Conservation (phyloP, 2,329 filamentous ascomycete species). For the Trichoderma polysporum region DNA sequence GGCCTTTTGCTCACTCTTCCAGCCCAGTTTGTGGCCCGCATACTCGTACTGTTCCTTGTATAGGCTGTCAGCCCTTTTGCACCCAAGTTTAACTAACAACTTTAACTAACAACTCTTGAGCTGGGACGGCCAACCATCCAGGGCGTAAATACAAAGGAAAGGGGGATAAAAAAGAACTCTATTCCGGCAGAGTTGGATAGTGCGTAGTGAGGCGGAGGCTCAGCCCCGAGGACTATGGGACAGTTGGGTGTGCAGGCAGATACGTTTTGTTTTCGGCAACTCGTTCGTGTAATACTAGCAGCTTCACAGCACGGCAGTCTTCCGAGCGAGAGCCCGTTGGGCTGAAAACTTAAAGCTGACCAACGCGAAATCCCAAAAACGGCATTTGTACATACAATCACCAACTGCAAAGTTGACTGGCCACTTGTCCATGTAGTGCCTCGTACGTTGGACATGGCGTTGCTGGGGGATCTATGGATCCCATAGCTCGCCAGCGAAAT, state of each 20-base stretch:
- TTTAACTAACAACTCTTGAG: neutral
- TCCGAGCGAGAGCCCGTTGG: neutral
- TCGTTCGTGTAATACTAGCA: neutral
- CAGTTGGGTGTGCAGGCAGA: neutral
- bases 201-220: neutral
- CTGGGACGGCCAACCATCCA: neutral
- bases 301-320: neutral
- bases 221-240: neutral
- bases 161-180: neutral
- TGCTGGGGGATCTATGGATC: neutral
- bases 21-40: neutral
- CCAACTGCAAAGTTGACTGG: neutral
- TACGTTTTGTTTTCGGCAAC: neutral
- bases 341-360: neutral
- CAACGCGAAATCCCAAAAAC: neutral
- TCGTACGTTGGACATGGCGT: neutral
- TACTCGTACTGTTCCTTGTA: constrained; percentile 5
- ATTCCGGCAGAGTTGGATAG: neutral
- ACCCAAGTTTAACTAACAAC: neutral
- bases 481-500: neutral
- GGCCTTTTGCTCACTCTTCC: constrained; percentile 1
- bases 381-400: neutral
- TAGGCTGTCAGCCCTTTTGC: neutral
- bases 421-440: neutral
- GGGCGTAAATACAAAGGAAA: neutral